Evolutionary conservation across 495 filamentous ascomycete species (phyloP).

Genomic region (Barbatosphaeria neglecta): DNA sequence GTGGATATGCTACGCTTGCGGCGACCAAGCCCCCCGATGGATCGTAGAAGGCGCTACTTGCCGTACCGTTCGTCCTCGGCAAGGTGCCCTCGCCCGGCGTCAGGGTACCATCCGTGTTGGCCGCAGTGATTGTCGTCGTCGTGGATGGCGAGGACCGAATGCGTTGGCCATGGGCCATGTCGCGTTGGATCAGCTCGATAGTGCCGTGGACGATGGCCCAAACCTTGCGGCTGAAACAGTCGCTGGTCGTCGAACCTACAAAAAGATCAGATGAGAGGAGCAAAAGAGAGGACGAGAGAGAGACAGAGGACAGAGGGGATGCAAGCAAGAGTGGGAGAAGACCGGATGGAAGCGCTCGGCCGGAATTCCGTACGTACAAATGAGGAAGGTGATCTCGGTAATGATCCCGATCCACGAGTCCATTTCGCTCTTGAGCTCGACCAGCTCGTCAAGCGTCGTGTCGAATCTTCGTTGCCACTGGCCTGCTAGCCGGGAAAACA

Average conservation of each 20-base stretch:
- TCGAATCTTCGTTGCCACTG: slow-evolving; percentile 52
- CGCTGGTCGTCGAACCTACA: slow-evolving; percentile 22
- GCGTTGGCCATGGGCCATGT: slow-evolving; percentile 12
- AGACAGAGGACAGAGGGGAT: no score
- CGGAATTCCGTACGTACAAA: no score
- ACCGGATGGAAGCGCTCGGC: no score
- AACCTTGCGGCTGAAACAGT: slow-evolving; percentile 21
- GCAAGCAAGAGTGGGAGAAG: not conserved
- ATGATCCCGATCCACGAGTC: slow-evolving; percentile 55
- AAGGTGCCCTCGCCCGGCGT: not conserved
- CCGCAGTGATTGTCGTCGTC: not conserved
- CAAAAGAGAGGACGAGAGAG: not conserved
- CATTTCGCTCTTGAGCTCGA: slow-evolving; percentile 53
- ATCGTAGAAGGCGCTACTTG: slow-evolving; percentile 1
- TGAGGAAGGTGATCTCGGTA: slow-evolving; percentile 46
- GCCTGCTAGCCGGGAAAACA: slow-evolving; percentile 60
- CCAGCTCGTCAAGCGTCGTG: slow-evolving; percentile 42
- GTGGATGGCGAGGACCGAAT: not conserved
- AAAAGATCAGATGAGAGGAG: not conserved
- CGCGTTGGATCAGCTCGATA: slow-evolving; percentile 31
- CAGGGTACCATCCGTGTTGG: not conserved
- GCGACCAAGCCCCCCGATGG: slow-evolving; percentile 1
- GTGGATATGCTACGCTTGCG: not conserved
- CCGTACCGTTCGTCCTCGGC: not conserved
- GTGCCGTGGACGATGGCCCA: slow-evolving; percentile 29